Evolutionary conservation across 2,329 filamentous ascomycete species (phyloP), one percentile per base, ranked within the genome.

Genomic region (Penicillium sp.): DNA sequence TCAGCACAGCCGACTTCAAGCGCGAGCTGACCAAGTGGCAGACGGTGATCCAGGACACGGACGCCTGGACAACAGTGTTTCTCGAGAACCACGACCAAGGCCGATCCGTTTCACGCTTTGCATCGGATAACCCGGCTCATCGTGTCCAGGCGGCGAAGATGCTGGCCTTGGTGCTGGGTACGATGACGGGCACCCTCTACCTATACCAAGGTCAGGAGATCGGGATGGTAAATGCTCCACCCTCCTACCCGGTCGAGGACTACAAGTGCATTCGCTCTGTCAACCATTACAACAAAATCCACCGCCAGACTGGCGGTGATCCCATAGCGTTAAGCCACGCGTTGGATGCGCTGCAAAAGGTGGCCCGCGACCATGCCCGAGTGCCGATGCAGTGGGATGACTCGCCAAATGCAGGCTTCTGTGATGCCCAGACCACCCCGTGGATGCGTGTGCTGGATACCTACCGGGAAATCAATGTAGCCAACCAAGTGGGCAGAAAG

Each of bases 341-440:
- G 0, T 77, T 81, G 62, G 69, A 75, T 8, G 76, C 82, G 34
- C 73, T 89, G 49, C 81, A 85, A 58, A 76, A 81, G 55, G 79
- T 88, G 29, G 85, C 60, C 4, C 53, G 61, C 81, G 5, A 90
- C 67, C 83, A 90, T 65, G 81, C 85, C 9, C 78, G 87, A n/a
- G 80, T 84, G 3, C 87, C 87, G 0, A 84, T 90, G 75, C 85
- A 87, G 59, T 90, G 87, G 87, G 79, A 79, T 50, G 76, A 69
- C 1, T 72, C 74, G 0, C 68, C 75, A 1, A 79, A 86, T 58
- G 85, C 83, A 0, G 87, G 87, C 1, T 90, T 90, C 14, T 14
- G 11, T n/a, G 31, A 14, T 13, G 11, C 31, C 14, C 11, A 34
- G 6, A 13, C 31, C 14, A 34, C 31, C 6, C 31, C 31, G 3